Evolutionary conservation across 768 basidiomycete species (phyloP).

Genomic region (Psilocybe cubensis): DNA sequence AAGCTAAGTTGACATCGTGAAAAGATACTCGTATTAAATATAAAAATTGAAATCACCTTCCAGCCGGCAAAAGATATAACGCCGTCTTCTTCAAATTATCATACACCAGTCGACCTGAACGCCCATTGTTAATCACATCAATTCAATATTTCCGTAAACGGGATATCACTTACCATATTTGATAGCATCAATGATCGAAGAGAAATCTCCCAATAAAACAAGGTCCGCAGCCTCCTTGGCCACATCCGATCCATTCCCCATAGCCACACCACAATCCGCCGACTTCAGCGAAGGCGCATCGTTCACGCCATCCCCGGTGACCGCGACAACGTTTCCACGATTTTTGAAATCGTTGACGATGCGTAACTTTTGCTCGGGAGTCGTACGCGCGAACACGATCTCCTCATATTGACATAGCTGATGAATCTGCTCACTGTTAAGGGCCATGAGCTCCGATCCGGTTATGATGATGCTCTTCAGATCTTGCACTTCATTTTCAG

Average conservation of each 20-base stretch:
- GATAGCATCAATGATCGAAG: constrained; percentile 64
- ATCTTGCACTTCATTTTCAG: constrained; percentile 25
- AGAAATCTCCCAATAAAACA: constrained; percentile 67
- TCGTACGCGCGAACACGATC: constrained; percentile 65
- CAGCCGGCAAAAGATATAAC: constrained; percentile 52
- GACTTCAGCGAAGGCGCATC: constrained; percentile 62
- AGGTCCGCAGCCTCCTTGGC: constrained; percentile 65
- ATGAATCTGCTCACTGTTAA: constrained; percentile 35
- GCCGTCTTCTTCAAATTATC: constrained; percentile 66
- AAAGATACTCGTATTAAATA: neutral
- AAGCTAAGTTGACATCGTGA: constrained; percentile 37
- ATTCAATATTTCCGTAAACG: neutral
- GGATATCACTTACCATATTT: constrained; percentile 46
- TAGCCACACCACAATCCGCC: constrained; percentile 65
- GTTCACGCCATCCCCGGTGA: constrained; percentile 72
- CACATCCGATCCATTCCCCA: constrained; percentile 56
- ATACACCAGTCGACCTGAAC: constrained; percentile 54
- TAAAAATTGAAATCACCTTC: constrained; percentile 36
- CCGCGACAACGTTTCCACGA: constrained; percentile 56
- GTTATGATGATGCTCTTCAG: constrained; percentile 45
- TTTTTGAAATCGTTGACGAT: constrained; percentile 64
- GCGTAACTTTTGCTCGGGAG: constrained; percentile 65
- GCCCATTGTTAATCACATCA: neutral
- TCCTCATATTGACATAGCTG: constrained; percentile 42
- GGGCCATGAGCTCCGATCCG: constrained; percentile 39